Evolutionary conservation across 768 basidiomycete genomes (phyloP).

Genomic region (Dictyophora rubrovolvata): DNA sequence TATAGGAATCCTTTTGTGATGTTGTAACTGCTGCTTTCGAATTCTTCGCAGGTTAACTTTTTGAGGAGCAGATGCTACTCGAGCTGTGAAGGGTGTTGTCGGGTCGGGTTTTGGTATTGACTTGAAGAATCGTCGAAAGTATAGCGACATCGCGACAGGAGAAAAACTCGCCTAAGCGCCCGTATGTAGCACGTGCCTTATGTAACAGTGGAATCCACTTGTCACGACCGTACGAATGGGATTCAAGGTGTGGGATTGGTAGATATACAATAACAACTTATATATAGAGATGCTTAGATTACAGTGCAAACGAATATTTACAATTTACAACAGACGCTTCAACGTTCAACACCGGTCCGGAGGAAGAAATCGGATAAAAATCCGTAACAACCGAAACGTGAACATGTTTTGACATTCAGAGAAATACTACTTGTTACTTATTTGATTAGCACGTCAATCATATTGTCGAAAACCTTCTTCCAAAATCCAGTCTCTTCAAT

Average conservation of each 20-base stretch:
- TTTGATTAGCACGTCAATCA: background rate
- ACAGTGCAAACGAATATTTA: too few species aligned
- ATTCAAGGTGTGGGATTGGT: too few species aligned
- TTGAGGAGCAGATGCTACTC: slow-evolving; percentile 61
- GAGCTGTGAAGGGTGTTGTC: slow-evolving; percentile 37
- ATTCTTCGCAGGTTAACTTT: slow-evolving; percentile 63
- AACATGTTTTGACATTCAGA: too few species aligned
- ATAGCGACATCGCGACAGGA: slow-evolving; percentile 5
- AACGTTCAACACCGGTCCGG: too few species aligned
- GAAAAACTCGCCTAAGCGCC: background rate
- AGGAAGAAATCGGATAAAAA: too few species aligned
- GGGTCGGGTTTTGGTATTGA: slow-evolving; percentile 17
- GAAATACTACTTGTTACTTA: too few species aligned
- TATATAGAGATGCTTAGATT: too few species aligned
- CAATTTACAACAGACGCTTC: too few species aligned
- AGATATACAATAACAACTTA: too few species aligned
- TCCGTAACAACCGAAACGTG: background rate
- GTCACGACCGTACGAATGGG: too few species aligned
- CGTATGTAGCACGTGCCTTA: too few species aligned
- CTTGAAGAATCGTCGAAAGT: slow-evolving; percentile 31
- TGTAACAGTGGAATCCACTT: too few species aligned
- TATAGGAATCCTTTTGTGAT: slow-evolving; percentile 21
- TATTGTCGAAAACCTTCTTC: background rate
- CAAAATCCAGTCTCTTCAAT: slow-evolving; percentile 1
- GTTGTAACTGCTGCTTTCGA: slow-evolving; percentile 26